These are phyloP conservation scores for Iris macrosiphon DNA, from an alignment of 106 monocot genomes.

Conservation along the genomic window DNA sequence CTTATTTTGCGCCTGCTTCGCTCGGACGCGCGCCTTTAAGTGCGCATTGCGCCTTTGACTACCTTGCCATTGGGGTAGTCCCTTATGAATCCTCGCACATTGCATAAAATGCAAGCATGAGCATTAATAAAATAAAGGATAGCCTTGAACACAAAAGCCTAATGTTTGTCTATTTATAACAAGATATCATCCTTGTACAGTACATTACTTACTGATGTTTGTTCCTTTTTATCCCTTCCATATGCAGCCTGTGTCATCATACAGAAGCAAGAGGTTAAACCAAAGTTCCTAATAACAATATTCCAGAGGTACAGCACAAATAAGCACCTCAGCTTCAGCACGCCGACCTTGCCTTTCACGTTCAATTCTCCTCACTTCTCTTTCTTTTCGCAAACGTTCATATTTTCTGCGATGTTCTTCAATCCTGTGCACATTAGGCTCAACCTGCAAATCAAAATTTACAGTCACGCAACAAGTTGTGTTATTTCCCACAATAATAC, in stretches of 20 bases:
- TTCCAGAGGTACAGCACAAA: conserved; percentile 11
- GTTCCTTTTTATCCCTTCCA: conserved; percentile 17
- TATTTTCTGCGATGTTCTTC: conserved; percentile 77
- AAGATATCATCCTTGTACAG: no score
- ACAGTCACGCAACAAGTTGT: conserved; percentile 4
- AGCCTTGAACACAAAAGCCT: no score
- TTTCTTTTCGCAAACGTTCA: conserved; percentile 57
- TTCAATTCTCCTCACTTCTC: conserved; percentile 42
- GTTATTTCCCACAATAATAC: background rate
- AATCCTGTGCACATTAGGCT: conserved; percentile 79
- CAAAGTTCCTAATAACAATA: background rate
- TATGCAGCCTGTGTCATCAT: conserved; percentile 7
- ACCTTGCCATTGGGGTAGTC: no score
- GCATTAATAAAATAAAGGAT: no score
- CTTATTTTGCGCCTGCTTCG: no score
- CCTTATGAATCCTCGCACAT: no score
- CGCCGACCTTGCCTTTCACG: conserved; percentile 26
- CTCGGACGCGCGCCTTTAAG: no score
- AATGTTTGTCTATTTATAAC: no score
- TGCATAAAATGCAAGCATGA: no score
- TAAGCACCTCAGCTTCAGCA: conserved; percentile 45
- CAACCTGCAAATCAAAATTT: conserved; percentile 46
- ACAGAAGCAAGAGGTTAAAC: background rate
- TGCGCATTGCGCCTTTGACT: no score
- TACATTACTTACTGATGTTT: conserved; percentile 18